Evolutionary conservation across 2,329 filamentous ascomycete species (phyloP).

Genomic region (Aspergillus cejpii): DNA sequence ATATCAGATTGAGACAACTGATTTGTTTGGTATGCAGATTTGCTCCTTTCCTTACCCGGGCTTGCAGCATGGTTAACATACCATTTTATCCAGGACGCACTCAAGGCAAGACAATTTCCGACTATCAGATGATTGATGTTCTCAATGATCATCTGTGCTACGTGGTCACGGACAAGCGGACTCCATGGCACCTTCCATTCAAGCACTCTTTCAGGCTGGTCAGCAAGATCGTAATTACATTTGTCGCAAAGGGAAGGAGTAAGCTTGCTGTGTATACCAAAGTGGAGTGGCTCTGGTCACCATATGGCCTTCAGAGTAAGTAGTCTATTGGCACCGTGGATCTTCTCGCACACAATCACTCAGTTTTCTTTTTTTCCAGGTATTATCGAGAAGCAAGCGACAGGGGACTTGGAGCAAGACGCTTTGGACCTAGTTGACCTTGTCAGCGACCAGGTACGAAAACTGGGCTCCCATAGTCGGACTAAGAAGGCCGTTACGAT

Average conservation of each 20-base stretch:
- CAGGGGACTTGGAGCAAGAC: constrained; percentile 57
- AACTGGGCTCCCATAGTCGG: constrained; percentile 41
- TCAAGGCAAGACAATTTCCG: constrained; percentile 59
- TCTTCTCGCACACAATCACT: neutral
- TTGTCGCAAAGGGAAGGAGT: constrained; percentile 83
- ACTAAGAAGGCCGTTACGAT: constrained; percentile 46
- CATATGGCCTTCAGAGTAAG: constrained; percentile 44
- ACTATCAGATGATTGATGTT: constrained; percentile 80
- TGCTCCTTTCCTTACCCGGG: neutral
- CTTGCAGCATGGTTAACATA: constrained; percentile 8
- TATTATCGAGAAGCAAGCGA: constrained; percentile 58
- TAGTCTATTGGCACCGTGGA: neutral
- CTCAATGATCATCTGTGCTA: constrained; percentile 70
- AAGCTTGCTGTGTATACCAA: constrained; percentile 83
- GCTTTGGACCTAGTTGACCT: constrained; percentile 46
- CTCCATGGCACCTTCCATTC: constrained; percentile 79
- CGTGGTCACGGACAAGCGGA: constrained; percentile 57
- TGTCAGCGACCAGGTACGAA: constrained; percentile 45
- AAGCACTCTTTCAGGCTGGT: constrained; percentile 71
- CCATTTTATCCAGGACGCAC: constrained; percentile 34
- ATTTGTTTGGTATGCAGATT: constrained; percentile 53
- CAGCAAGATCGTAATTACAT: constrained; percentile 88
- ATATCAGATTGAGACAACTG: constrained; percentile 65
- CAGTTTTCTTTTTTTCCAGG: constrained; percentile 22
- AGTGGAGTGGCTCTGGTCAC: constrained; percentile 74